A percentile compares a stretch with the other conserved stretches of the same genome.
phyloP scores from a whole-genome alignment of 2,329 filamentous ascomycete genomes.

The Nemania sp. region DNA sequence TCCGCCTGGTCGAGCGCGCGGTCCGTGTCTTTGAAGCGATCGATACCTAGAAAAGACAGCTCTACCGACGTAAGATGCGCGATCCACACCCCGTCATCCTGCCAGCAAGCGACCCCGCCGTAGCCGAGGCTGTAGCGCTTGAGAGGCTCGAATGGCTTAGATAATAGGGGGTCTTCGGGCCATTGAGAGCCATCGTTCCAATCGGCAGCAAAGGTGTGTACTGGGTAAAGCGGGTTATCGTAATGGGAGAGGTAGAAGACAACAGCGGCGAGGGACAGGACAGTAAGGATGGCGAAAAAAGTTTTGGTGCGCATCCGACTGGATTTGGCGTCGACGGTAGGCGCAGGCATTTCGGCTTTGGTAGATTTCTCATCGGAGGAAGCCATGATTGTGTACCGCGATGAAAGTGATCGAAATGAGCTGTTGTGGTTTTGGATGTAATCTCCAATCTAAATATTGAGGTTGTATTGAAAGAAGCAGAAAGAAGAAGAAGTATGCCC shows the following conservation, averaged over 20 bases:
- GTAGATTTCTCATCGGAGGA: too few species aligned
- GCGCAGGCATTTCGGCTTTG: too few species aligned
- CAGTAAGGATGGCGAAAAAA: slow-evolving; percentile 25
- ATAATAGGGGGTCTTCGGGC: slow-evolving; percentile 6
- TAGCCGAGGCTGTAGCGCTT: slow-evolving; percentile 29
- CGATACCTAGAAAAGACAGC: slow-evolving; percentile 25
- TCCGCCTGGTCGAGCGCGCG: slow-evolving; percentile 27
- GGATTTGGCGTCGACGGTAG: slow-evolving; percentile 18
- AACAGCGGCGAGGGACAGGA: slow-evolving; percentile 22
- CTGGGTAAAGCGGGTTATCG: slow-evolving; percentile 18
- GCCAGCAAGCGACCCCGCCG: slow-evolving; percentile 28
- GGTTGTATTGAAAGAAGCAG: too few species aligned
- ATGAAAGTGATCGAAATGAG: too few species aligned
- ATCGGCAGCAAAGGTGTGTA: slow-evolving; percentile 19
- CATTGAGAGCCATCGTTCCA: slow-evolving; percentile 24
- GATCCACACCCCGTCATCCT: slow-evolving; percentile 29
- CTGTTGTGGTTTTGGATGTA: too few species aligned
- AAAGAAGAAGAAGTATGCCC: too few species aligned
- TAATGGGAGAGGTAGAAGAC: slow-evolving; percentile 24
- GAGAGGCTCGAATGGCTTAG: slow-evolving; percentile 27
- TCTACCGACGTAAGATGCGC: slow-evolving; percentile 27
- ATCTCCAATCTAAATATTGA: too few species aligned
- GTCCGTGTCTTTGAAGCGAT: slow-evolving; percentile 27
- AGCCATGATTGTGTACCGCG: too few species aligned
- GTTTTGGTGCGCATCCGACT: slow-evolving; percentile 24